A percentile compares a stretch with the other conserved stretches of the same genome.
phyloP scores from a whole-genome alignment of 129 eudicot genomes.

The Arctium minus region DNA sequence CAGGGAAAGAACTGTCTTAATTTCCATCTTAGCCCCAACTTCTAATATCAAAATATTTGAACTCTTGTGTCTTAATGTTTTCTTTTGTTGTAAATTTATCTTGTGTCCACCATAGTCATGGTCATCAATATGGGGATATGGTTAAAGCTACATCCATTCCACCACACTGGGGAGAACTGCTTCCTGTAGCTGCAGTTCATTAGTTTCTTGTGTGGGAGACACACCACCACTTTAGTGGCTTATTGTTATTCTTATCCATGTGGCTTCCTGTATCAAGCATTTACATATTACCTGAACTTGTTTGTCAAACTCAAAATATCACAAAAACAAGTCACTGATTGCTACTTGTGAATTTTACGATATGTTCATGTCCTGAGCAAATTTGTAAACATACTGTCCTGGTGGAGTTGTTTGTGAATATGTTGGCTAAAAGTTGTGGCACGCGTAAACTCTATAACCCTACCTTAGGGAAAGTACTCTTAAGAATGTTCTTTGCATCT shows the following conservation, averaged over 20 bases:
- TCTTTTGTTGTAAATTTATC: neutral
- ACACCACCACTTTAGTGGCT: neutral
- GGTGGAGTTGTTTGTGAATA: neutral
- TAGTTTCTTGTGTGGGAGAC: neutral
- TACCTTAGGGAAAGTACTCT: neutral
- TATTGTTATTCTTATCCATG: neutral
- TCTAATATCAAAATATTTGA: neutral
- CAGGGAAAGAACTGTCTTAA: neutral
- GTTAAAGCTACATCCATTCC: neutral
- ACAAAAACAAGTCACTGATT: neutral
- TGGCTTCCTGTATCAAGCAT: neutral
- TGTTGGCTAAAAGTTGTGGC: neutral
- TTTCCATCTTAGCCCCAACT: neutral
- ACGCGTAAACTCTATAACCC: neutral
- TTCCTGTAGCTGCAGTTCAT: neutral
- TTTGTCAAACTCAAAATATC: neutral
- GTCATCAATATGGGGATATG: neutral
- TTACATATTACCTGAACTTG: neutral
- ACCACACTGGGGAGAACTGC: neutral
- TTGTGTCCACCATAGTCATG: neutral
- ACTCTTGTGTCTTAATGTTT: neutral
- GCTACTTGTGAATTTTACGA: neutral
- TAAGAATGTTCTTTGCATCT: neutral
- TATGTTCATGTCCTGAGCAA: neutral
- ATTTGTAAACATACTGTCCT: neutral